These are phyloP conservation scores for Hypsizygus ulmarius DNA, from an alignment of 1,284 basidiomycete species.

Conservation along the genomic window DNA sequence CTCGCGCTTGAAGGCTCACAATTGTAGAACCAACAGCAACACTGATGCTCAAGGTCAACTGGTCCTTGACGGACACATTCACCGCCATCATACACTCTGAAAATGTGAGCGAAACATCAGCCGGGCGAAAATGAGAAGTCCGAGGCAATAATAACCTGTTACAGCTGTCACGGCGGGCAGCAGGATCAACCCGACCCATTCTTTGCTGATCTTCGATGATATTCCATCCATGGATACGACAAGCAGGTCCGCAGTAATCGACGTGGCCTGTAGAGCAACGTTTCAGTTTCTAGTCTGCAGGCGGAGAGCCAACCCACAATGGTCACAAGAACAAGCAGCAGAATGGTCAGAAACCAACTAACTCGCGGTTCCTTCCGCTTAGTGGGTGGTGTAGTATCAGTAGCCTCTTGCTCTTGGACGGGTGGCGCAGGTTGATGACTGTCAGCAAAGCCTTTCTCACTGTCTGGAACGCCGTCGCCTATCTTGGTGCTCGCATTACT, in stretches of 20 bases:
- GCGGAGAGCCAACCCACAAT: constrained; percentile 46
- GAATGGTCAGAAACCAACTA: constrained; percentile 57
- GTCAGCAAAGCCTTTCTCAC: constrained; percentile 6
- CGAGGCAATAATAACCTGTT: constrained; percentile 45
- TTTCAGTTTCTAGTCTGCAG: neutral
- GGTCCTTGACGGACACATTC: constrained; percentile 78
- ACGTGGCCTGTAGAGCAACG: constrained; percentile 31
- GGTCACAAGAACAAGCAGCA: constrained; percentile 60
- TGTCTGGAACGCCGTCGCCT: constrained; percentile 10
- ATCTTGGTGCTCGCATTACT: constrained; percentile 7
- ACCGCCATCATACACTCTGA: constrained; percentile 73
- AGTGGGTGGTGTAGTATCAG: neutral
- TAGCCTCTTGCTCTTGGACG: neutral
- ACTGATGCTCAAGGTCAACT: constrained; percentile 70
- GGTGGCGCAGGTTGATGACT: neutral
- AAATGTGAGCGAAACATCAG: constrained; percentile 4
- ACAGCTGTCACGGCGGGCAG: constrained; percentile 84
- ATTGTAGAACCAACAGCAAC: constrained; percentile 91
- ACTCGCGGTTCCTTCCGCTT: constrained; percentile 47
- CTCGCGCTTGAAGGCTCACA: constrained; percentile 51
- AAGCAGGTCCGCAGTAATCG: constrained; percentile 79
- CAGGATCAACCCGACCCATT: constrained; percentile 84
- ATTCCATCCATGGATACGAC: constrained; percentile 75
- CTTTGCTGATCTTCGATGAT: constrained; percentile 61
- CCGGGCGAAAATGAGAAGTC: neutral